Conservation (phyloP, 257 asterid genomes). For the Leonotis leonurus region DNA sequence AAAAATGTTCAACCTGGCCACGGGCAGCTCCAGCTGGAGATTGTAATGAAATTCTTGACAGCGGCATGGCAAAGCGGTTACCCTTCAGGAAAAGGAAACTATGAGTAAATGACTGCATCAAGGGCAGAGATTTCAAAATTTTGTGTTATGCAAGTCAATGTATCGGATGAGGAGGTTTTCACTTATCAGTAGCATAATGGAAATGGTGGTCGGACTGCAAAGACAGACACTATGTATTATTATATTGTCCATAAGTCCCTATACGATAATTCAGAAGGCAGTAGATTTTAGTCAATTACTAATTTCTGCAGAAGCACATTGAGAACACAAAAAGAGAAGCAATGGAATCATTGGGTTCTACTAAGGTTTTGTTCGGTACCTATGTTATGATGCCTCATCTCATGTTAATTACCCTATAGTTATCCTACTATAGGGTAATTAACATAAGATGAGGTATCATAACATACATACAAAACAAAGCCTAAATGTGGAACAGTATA, state of each 20-base stretch:
- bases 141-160: background rate
- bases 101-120: slow-evolving; percentile 11
- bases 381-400: too few species aligned
- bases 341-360: background rate
- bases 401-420: too few species aligned
- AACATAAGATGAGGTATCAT: too few species aligned
- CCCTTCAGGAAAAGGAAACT: slow-evolving; percentile 43
- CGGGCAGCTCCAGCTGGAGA: slow-evolving; percentile 98
- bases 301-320: background rate
- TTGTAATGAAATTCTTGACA: slow-evolving; percentile 53
- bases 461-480: too few species aligned
- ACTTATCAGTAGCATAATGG: background rate
- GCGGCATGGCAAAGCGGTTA: slow-evolving; percentile 70
- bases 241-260: background rate
- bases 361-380: too few species aligned
- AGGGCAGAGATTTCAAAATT: background rate
- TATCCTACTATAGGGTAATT: too few species aligned
- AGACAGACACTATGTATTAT: background rate
- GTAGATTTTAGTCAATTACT: background rate
- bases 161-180: background rate
- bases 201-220: background rate
- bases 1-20: slow-evolving; percentile 61
- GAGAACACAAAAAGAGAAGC: background rate
- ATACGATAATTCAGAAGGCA: background rate
- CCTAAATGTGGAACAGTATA: too few species aligned